A percentile compares a stretch with the other conserved stretches of the same genome.
phyloP scores from a whole-genome alignment of 148 eudicot genomes.

The Spergularia marina region DNA sequence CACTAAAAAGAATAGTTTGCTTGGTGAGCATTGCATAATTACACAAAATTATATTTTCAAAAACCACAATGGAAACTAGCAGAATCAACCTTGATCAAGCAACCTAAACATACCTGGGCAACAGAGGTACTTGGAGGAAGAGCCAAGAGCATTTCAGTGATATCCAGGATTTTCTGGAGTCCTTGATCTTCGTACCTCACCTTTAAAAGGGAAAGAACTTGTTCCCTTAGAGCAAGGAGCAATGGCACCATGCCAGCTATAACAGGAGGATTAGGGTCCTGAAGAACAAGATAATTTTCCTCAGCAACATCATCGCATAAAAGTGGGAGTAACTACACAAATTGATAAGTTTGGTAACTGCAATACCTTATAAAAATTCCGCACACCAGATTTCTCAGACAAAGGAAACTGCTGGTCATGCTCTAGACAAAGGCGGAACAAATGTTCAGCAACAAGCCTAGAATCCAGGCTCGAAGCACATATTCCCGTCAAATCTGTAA shows the following conservation, averaged over 20 bases:
- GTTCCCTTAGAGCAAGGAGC: slow-evolving; percentile 48
- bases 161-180: slow-evolving; percentile 69
- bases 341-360: neutral
- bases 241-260: slow-evolving; percentile 74
- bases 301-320: slow-evolving; percentile 31
- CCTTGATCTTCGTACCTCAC: slow-evolving; percentile 78
- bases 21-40: no score
- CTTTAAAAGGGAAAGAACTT: slow-evolving; percentile 43
- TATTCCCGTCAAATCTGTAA: slow-evolving; percentile 58
- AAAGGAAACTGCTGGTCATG: slow-evolving; percentile 46
- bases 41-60: neutral
- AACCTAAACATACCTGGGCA: slow-evolving; percentile 62
- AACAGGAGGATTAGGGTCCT: slow-evolving; percentile 78
- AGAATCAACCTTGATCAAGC: neutral
- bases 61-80: neutral
- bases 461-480: slow-evolving; percentile 58
- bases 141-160: slow-evolving; percentile 72
- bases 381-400: slow-evolving; percentile 32
- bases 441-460: slow-evolving; percentile 67
- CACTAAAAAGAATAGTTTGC: no score
- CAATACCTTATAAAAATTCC: slow-evolving; percentile 83
- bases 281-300: neutral
- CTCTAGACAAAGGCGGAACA: slow-evolving; percentile 79
- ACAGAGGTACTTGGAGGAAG: slow-evolving; percentile 78
- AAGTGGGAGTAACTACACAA: neutral